phyloP scores from a whole-genome alignment of 805 yeast genomes.

The Yarrowia sp. region DNA sequence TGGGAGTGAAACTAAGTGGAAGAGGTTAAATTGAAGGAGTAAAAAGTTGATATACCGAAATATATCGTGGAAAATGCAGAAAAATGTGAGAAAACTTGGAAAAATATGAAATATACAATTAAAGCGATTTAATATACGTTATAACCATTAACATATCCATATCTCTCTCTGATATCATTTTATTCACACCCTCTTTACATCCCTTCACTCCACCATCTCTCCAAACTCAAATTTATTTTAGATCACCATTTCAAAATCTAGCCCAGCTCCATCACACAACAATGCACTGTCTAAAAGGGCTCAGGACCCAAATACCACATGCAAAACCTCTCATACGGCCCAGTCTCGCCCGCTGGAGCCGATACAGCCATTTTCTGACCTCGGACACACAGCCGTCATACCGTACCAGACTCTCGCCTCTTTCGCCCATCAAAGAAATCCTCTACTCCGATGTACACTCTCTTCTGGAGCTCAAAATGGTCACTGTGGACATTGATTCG shows the following conservation, averaged over 20 bases:
- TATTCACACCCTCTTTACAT: background rate
- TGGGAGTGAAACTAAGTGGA: too few species aligned
- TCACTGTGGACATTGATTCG: background rate
- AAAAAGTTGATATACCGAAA: too few species aligned
- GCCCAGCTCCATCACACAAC: background rate
- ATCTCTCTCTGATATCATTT: background rate
- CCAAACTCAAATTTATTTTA: background rate
- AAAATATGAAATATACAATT: too few species aligned
- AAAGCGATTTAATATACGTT: too few species aligned
- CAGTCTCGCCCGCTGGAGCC: background rate
- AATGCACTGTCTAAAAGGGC: background rate
- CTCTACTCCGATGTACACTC: slow-evolving; percentile 3
- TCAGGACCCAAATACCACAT: background rate
- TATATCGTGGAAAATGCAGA: too few species aligned
- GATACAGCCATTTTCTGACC: background rate
- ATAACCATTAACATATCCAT: too few species aligned
- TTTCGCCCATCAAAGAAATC: background rate
- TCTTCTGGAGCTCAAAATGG: slow-evolving; percentile 13
- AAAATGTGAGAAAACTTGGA: too few species aligned
- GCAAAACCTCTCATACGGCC: background rate
- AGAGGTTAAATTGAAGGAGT: too few species aligned
- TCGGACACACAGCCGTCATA: slow-evolving; percentile 10
- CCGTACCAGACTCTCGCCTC: slow-evolving; percentile 11
- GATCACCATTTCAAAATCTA: background rate
- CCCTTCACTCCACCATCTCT: background rate